Evolutionary conservation across 1,139 yeast genomes (phyloP).

Genomic region (Zygosaccharomyces sapae): DNA sequence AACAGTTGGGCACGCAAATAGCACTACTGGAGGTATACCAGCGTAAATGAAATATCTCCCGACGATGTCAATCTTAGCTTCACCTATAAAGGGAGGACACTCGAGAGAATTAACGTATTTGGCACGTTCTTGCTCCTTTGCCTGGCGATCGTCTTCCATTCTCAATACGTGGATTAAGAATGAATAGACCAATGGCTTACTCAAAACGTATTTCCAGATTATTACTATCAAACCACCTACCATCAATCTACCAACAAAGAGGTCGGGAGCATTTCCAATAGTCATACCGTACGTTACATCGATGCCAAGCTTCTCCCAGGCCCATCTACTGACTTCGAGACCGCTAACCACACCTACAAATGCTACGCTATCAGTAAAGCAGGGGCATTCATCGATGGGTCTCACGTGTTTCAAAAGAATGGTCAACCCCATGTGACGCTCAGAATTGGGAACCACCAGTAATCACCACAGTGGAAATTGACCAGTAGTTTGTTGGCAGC

Average conservation of each 20-base stretch:
- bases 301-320: constrained; percentile 14
- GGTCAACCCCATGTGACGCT: constrained; percentile 42
- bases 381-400: constrained; percentile 93
- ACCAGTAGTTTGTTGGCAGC: constrained; percentile 17
- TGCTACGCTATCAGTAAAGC: constrained; percentile 93
- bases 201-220: constrained; percentile 31
- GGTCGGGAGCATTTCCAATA: constrained; percentile 14
- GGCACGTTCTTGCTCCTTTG: constrained; percentile 14
- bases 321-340: constrained; percentile 36
- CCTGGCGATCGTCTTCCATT: constrained; percentile 27
- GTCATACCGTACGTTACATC: constrained; percentile 12
- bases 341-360: constrained; percentile 88
- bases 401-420: constrained; percentile 69
- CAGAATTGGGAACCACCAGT: constrained; percentile 40
- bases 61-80: constrained; percentile 28
- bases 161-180: constrained; percentile 17
- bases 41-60: constrained; percentile 34
- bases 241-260: constrained; percentile 19
- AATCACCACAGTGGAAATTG: constrained; percentile 27
- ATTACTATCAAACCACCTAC: constrained; percentile 28
- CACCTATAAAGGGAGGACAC: constrained; percentile 27
- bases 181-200: constrained; percentile 24
- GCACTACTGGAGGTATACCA: constrained; percentile 31
- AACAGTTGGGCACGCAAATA: constrained; percentile 27
- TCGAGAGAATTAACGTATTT: constrained; percentile 16